Conservation (phyloP, 164 flowering plant species). For the Chimonanthus praecox region DNA sequence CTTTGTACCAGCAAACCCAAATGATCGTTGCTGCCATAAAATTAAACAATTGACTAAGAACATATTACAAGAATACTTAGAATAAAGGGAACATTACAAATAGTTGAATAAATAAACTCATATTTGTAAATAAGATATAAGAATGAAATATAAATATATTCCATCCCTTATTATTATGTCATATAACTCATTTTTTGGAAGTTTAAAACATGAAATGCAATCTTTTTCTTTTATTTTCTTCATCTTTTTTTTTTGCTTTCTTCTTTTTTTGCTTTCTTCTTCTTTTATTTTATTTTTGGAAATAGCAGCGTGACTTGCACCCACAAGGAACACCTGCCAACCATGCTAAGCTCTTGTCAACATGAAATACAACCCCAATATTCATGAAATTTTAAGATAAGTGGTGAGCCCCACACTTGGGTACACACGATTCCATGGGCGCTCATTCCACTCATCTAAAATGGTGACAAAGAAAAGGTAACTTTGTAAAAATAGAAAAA, state of each 20-base stretch:
- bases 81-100: not conserved
- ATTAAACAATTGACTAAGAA: not conserved
- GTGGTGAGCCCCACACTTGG: too few relatives aligned
- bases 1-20: constrained; percentile 97
- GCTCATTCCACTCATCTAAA: not conserved
- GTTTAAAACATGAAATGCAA: not conserved
- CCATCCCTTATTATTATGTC: not conserved
- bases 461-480: not conserved
- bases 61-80: not conserved
- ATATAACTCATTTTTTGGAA: too few relatives aligned
- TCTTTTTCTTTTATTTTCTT: too few relatives aligned
- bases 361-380: too few relatives aligned
- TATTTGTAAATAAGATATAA: not conserved
- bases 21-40: constrained; percentile 68
- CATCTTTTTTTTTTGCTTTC: too few relatives aligned
- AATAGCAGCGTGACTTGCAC: too few relatives aligned
- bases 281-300: too few relatives aligned
- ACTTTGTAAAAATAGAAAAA: not conserved
- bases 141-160: not conserved
- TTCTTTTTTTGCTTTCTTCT: too few relatives aligned
- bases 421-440: not conserved
- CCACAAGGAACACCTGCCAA: too few relatives aligned
- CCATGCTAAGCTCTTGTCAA: too few relatives aligned
- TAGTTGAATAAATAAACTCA: not conserved
- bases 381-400: too few relatives aligned